A percentile compares a stretch with the other conserved stretches of the same genome.
Conservation (phyloP, 306 rosid genomes). For the Cucurbita ficifolia region DNA sequence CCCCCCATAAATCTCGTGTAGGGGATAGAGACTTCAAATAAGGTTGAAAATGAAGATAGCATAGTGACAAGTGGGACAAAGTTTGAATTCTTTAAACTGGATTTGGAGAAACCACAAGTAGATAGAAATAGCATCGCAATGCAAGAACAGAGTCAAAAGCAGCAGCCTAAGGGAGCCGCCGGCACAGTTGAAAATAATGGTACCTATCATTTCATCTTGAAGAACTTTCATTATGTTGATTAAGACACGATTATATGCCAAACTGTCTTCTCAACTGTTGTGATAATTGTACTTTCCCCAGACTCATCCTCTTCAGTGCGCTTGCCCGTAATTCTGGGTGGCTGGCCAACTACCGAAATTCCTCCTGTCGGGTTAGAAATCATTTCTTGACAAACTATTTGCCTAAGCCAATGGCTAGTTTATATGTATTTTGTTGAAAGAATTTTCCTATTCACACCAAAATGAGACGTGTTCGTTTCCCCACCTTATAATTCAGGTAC, state of each 20-base stretch:
- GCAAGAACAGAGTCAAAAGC: constrained; percentile 19
- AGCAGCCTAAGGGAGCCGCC: constrained; percentile 15
- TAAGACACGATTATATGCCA: neutral
- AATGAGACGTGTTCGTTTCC: neutral
- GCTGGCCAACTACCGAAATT: constrained; percentile 19
- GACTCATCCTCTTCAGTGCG: constrained; percentile 23
- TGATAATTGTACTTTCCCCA: constrained; percentile 9
- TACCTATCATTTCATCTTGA: constrained; percentile 16
- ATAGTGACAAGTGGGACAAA: constrained; percentile 13
- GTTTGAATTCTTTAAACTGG: constrained; percentile 16
- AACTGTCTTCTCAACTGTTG: neutral
- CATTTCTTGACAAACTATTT: neutral
- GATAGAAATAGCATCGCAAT: constrained; percentile 11
- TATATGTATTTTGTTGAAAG: neutral
- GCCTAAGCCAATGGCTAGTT: neutral
- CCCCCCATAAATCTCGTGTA: constrained; percentile 5
- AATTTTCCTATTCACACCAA: neutral
- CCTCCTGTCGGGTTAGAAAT: constrained; percentile 32
- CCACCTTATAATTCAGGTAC: constrained; percentile 13
- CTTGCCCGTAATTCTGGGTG: constrained; percentile 24
- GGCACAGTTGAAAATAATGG: constrained; percentile 26
- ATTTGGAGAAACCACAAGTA: constrained; percentile 23
- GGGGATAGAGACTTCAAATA: constrained; percentile 14
- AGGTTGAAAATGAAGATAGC: constrained; percentile 27
- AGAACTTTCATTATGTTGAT: neutral